phyloP scores from a whole-genome alignment of 176 grass and related monocot species.

The Neostapfia colusana region DNA sequence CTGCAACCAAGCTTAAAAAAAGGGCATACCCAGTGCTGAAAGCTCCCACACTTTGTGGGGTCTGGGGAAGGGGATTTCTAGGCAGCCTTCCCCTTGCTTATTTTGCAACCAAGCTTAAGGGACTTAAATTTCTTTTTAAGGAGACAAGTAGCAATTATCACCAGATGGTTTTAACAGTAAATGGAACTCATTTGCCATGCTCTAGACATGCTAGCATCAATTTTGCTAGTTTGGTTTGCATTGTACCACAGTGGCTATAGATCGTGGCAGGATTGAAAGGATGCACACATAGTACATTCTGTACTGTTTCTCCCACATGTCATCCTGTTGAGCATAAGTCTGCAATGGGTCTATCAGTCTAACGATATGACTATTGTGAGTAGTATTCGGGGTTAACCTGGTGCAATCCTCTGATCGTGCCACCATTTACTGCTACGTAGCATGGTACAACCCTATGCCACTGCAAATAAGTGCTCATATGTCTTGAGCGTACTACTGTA shows the following conservation, averaged over 20 bases:
- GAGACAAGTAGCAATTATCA: neutral
- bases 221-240: neutral
- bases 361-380: neutral
- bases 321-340: neutral
- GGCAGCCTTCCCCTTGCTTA: too few relatives aligned
- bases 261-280: neutral
- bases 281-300: neutral
- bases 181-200: neutral
- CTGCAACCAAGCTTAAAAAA: too few relatives aligned
- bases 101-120: too few relatives aligned
- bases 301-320: neutral
- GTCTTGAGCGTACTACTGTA: neutral
- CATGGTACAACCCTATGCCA: neutral
- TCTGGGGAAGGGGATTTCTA: too few relatives aligned
- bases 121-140: too few relatives aligned
- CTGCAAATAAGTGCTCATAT: neutral
- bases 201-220: neutral
- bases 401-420: neutral
- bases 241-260: neutral
- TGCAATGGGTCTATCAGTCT: neutral
- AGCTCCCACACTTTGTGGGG: too few relatives aligned
- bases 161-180: neutral
- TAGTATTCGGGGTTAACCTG: neutral
- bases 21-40: too few relatives aligned
- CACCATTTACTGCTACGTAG: conserved; percentile 1